Evolutionary conservation across 371 early-diverging fungal species (phyloP).

Genomic region (Mucor circinelloides): DNA sequence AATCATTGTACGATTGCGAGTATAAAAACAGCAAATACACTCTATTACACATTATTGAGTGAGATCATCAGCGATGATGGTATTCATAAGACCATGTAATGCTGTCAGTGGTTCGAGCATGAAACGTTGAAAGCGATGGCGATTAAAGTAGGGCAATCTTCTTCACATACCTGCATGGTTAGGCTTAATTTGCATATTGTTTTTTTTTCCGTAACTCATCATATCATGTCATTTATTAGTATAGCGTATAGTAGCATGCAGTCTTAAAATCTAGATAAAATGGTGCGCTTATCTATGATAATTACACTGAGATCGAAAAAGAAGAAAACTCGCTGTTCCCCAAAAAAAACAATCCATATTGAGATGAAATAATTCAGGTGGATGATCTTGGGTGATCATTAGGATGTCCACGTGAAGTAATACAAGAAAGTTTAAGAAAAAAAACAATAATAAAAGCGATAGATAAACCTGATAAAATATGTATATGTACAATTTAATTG

Average conservation of each 20-base stretch:
- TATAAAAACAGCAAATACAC: background rate
- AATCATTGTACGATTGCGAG: background rate
- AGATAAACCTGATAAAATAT: background rate
- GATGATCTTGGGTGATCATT: conserved; percentile 6
- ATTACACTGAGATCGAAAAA: background rate
- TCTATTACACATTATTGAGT: background rate
- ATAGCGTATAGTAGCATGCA: background rate
- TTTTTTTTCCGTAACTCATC: background rate
- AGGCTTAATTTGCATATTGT: background rate
- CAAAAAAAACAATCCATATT: no score
- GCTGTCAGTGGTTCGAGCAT: background rate
- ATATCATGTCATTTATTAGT: background rate
- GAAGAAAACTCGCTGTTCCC: background rate
- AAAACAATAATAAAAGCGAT: background rate
- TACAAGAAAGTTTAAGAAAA: background rate
- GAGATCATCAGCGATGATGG: background rate
- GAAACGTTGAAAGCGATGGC: no score
- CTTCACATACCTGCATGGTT: background rate
- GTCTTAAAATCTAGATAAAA: no score
- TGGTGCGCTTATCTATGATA: no score
- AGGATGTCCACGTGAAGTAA: conserved; percentile 9
- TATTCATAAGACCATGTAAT: background rate
- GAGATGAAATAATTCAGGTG: background rate
- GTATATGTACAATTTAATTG: conserved; percentile 2
- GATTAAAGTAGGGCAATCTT: background rate